phyloP scores from a whole-genome alignment of 73 alveolate species.

The Paramecium pentaurelia region DNA sequence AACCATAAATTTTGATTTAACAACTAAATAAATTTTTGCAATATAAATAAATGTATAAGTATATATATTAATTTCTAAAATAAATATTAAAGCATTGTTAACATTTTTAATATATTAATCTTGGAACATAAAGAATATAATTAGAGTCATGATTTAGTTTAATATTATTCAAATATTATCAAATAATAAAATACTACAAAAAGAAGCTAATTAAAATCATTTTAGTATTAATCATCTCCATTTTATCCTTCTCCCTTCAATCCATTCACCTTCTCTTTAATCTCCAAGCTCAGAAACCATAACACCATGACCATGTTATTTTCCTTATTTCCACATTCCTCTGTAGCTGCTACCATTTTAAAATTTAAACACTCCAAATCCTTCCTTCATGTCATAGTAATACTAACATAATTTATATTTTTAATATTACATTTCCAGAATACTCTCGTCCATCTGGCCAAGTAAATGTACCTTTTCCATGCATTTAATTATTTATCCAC shows the following conservation, averaged over 20 bases:
- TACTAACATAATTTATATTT: background rate
- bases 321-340: conserved; percentile 49
- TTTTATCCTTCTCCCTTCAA: conserved; percentile 20
- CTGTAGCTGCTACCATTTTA: background rate
- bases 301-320: conserved; percentile 44
- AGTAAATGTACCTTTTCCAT: conserved; percentile 62
- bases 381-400: background rate
- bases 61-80: background rate
- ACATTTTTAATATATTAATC: no score
- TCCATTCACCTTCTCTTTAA: conserved; percentile 47
- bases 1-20: background rate
- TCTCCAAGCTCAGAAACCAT: conserved; percentile 1
- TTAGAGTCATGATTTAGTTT: background rate
- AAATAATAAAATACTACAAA: background rate
- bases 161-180: background rate
- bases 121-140: background rate
- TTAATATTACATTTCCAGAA: conserved; percentile 35
- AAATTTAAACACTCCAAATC: background rate
- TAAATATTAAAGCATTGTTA: background rate
- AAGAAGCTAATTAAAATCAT: background rate
- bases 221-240: conserved; percentile 28
- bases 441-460: conserved; percentile 71
- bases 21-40: background rate
- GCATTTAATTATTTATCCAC: conserved; percentile 67
- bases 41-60: background rate